Evolutionary conservation across 306 rosid genomes (phyloP), one percentile per base, ranked within the genome.

Genomic region (Amphicarpaea edgeworthii): DNA sequence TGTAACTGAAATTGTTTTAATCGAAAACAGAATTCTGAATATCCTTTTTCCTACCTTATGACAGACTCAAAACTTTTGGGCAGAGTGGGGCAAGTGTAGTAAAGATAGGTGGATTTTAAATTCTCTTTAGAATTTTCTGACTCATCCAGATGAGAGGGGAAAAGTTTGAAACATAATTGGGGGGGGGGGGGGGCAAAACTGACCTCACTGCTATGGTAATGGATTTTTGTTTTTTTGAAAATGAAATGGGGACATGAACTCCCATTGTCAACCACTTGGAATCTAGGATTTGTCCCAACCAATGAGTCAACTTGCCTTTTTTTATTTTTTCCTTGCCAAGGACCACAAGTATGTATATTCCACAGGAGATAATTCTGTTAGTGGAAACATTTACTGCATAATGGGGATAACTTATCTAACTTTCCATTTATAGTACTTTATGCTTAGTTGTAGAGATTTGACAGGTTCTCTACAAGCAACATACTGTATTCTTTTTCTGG

Each of bases 131-230:
- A 37, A 34, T 19, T 6, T 30, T 34, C 37, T 38, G 20, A 34
- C 26, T 53, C 64, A 51, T 53, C 47, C 46, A 70, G 73, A 68
- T 16, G 26, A 8, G 54, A 12, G 73, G 73, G 14, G 57, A 24
- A 67, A 66, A 66, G 55, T 21, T 67, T 8, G 55, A 43, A 67
- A 67, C 40, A 43, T 42, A 67, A 7, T 24, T n/a, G n/a, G n/a
- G n/a, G n/a, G n/a, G n/a, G n/a, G n/a, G n/a, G n/a, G 14, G 72
- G 21, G 55, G 21, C 41, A 67, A 68, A 68, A 69, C 9, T 69
- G 28, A 17, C 15, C 41, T 49, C 60, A 7, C 60, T 26, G 16
- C 45, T 5, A 47, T 30, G 26, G 61, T 28, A 68, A 47, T 47
- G 16, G 49, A 28, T n/a, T 12, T 14, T 15, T 9, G 9, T 47